Percentiles rank a stretch among this genome's conserved stretches.
Evolutionary conservation across 495 filamentous ascomycete genomes (phyloP).

Genomic region (Neurospora sp.): DNA sequence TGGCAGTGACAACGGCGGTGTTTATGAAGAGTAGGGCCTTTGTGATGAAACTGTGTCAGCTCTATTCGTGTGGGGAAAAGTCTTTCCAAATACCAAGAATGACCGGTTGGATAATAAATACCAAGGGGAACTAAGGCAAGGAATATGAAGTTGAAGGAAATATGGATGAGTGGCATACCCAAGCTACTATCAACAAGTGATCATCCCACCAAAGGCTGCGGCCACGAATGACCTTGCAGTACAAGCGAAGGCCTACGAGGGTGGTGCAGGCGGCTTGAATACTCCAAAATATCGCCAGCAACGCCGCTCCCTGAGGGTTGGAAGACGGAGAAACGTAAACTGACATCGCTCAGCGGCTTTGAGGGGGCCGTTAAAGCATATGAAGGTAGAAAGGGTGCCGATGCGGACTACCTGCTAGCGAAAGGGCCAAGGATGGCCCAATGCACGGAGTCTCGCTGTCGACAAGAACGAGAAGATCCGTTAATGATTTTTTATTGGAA

Average conservation of each 20-base stretch:
- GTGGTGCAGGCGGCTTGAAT: background rate
- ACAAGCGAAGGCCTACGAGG: conserved; percentile 18
- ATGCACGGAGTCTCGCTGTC: background rate
- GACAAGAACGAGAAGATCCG: background rate
- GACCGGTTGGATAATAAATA: background rate
- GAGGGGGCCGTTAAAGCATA: background rate
- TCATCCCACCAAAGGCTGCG: conserved; percentile 24
- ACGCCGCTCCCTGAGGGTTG: background rate
- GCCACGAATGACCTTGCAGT: conserved; percentile 18
- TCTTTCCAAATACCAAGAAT: background rate
- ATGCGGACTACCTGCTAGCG: background rate
- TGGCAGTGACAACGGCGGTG: conserved; percentile 1
- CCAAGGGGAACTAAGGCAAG: background rate
- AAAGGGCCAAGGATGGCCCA: background rate
- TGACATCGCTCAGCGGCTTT: background rate
- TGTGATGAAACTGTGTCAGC: background rate
- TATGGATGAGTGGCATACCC: conserved; percentile 9
- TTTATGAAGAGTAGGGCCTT: conserved; percentile 11
- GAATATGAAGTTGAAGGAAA: background rate
- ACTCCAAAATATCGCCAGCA: background rate
- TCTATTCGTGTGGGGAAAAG: background rate
- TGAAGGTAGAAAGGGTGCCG: background rate
- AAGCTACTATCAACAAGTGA: conserved; percentile 19
- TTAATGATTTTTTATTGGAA: background rate
- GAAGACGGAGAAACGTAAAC: background rate